A percentile compares a stretch with the other conserved stretches of the same genome.
Evolutionary conservation across 2,329 filamentous ascomycete species (phyloP).

Genomic region (Trichophaea hybrida): DNA sequence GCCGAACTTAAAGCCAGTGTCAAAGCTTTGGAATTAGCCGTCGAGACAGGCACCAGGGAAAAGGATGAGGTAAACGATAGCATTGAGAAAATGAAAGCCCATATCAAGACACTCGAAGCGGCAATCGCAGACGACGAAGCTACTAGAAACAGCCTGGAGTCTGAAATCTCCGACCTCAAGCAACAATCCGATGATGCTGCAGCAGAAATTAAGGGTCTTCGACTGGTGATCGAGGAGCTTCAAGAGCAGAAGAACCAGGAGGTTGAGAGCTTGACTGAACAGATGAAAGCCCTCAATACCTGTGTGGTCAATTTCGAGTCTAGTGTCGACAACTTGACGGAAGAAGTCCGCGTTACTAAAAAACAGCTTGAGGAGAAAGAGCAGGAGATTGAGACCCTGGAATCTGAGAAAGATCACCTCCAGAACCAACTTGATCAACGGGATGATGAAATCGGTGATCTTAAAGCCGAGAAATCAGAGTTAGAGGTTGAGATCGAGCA

Average conservation of each 20-base stretch:
- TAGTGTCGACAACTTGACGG: constrained; percentile 8
- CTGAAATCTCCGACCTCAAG: constrained; percentile 4
- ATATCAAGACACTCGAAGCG: constrained; percentile 3
- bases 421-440: constrained; percentile 6
- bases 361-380: constrained; percentile 10
- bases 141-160: constrained; percentile 1
- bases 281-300: constrained; percentile 4
- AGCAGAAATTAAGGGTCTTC: constrained; percentile 1
- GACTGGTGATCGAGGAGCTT: neutral
- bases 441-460: constrained; percentile 7
- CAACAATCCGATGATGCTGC: neutral
- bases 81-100: constrained; percentile 3
- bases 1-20: constrained; percentile 5
- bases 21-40: constrained; percentile 6
- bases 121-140: neutral
- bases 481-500: constrained; percentile 11
- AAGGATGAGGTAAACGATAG: constrained; percentile 4
- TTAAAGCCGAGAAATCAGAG: constrained; percentile 3
- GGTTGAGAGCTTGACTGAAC: constrained; percentile 6
- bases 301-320: constrained; percentile 11
- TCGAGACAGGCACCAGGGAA: constrained; percentile 1
- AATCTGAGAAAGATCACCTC: constrained; percentile 9
- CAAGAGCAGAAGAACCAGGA: constrained; percentile 7
- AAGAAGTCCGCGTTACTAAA: constrained; percentile 5
- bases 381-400: constrained; percentile 3